Base-by-base conservation (phyloP, 2,329 filamentous ascomycete species). In the Fusarium falciforme region DNA sequence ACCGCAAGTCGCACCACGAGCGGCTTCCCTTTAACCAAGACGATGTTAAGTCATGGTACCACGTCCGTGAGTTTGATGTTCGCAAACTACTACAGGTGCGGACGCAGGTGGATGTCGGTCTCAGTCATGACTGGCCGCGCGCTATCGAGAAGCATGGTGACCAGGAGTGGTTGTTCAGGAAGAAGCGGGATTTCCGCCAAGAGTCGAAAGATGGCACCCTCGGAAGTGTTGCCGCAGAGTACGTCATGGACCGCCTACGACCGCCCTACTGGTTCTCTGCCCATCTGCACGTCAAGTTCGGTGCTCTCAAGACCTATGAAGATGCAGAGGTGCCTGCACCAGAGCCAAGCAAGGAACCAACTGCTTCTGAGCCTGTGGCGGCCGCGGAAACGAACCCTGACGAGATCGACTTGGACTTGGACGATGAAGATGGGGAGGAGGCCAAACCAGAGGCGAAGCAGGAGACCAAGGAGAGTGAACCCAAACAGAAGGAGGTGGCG, bases 41-140 rank as follows among this genome's bases (percentile, higher is more conserved):
- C 71, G 94, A 98, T 62, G 84, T 97, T 69, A 93, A 91, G 80
- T 93, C 90, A 62, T 93, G 97, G 77, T 98, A 98, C 79, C 96
- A 98, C 80, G 91, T 97, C 25, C 89, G 96, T 52, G 95, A 98
- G 82, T 83, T 97, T 14, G 96, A 99, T 80, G 90, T 94, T n/a
- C 91, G 96, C 78, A 98, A 98, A 83, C 85, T 99, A 36, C 86
- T 98, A 42, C 91, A 95, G 78, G 79, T 98, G 35, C 89, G 91
- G n/a, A 94, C 93, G 20, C 96, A 97, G 79, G 91, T 98, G 40
- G 96, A 99, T 76, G 86, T 99, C 52, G 95, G 95, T 4, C 83
- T 99, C 62, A 98, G 95, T 76, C 96, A 99, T 80, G 96, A 99
- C 84, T 99, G 96, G 96, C 96, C 96, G 1, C 90, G 92, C 59